Conservation (phyloP, 2,329 filamentous ascomycete genomes). For the Exophiala spinifera region DNA sequence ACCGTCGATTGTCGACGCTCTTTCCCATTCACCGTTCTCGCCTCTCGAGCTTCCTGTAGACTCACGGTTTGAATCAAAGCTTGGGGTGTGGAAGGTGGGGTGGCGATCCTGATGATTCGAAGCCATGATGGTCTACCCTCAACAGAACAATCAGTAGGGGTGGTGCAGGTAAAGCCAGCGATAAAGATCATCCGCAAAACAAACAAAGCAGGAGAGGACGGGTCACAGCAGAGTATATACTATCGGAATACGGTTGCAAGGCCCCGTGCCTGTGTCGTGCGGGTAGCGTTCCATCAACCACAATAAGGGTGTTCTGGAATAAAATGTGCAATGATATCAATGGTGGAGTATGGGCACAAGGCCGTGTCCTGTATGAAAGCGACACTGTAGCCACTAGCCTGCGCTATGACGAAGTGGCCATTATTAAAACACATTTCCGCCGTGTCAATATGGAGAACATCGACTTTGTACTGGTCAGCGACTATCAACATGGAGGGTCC, state of each 20-base stretch:
- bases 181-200: background rate
- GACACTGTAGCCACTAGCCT: background rate
- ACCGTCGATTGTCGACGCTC: slow-evolving; percentile 16
- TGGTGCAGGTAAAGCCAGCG: background rate
- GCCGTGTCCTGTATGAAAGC: too few relatives aligned
- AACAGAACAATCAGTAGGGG: background rate
- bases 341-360: background rate
- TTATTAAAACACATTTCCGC: background rate
- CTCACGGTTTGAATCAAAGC: background rate
- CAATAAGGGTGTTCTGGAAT: background rate
- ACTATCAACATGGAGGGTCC: too few relatives aligned
- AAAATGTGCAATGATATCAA: slow-evolving; percentile 19
- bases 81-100: background rate
- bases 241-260: background rate
- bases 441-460: too few relatives aligned
- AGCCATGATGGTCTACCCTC: slow-evolving; percentile 1
- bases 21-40: slow-evolving; percentile 21
- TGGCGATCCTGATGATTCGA: background rate
- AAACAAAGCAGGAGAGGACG: background rate
- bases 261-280: background rate
- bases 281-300: background rate
- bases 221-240: background rate
- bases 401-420: background rate
- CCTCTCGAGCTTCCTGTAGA: slow-evolving; percentile 4
- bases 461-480: too few relatives aligned